Conservation (phyloP, 177 flowering plant species). For the Vitis hybrid region DNA sequence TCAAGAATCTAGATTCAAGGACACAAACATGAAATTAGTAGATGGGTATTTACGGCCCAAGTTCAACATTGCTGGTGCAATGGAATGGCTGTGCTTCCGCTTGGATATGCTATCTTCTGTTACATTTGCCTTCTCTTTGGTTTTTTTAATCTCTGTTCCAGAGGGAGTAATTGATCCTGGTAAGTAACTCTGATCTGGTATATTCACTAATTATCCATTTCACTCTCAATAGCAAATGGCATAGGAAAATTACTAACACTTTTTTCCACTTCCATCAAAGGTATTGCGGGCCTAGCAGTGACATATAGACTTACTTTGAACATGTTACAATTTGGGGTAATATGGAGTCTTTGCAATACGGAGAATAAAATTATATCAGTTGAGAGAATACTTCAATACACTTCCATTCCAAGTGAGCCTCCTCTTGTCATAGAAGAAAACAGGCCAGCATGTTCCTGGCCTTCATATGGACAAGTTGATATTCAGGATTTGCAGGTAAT, state of each 20-base stretch:
- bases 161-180: slow-evolving; percentile 58
- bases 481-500: slow-evolving; percentile 58
- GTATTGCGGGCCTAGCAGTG: slow-evolving; percentile 66
- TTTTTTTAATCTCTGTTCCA: slow-evolving; percentile 59
- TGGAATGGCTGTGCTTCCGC: slow-evolving; percentile 36
- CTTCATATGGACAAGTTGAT: slow-evolving; percentile 51
- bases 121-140: slow-evolving; percentile 53
- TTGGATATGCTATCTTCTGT: slow-evolving; percentile 55
- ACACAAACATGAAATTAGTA: slow-evolving; percentile 38
- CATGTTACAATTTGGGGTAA: slow-evolving; percentile 45
- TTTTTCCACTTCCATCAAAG: slow-evolving; percentile 21
- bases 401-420: slow-evolving; percentile 55
- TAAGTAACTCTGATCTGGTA: slow-evolving; percentile 16
- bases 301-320: slow-evolving; percentile 70
- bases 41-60: slow-evolving; percentile 59
- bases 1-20: slow-evolving; percentile 55
- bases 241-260: not conserved
- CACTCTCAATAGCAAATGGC: not conserved
- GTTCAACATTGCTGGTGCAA: slow-evolving; percentile 52
- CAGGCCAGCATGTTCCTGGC: slow-evolving; percentile 52
- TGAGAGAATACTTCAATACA: slow-evolving; percentile 69
- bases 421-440: slow-evolving; percentile 55
- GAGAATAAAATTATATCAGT: slow-evolving; percentile 77
- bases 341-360: slow-evolving; percentile 55
- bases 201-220: not conserved